phyloP scores from a whole-genome alignment of 306 rosid genomes.

The Quercus glauca region DNA sequence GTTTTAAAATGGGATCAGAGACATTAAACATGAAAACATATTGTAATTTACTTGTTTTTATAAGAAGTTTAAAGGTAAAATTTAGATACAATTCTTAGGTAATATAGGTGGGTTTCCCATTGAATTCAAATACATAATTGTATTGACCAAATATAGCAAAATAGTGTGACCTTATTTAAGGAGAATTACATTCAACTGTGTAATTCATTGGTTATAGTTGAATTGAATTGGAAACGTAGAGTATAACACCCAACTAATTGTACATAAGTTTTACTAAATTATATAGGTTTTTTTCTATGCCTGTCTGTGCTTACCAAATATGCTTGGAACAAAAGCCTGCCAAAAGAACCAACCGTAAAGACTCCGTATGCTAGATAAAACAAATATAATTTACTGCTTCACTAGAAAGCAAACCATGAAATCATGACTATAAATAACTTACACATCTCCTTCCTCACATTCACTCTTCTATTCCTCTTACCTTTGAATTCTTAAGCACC shows the following conservation, averaged over 20 bases:
- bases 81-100: no score
- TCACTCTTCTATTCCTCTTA: conserved; percentile 20
- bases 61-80: no score
- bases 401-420: conserved; percentile 47
- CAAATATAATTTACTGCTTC: conserved; percentile 22
- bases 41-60: background rate
- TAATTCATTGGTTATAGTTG: no score
- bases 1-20: background rate
- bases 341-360: conserved; percentile 47
- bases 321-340: conserved; percentile 40
- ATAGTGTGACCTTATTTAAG: no score
- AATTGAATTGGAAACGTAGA: no score
- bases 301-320: conserved; percentile 1
- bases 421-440: conserved; percentile 31
- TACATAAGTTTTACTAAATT: background rate
- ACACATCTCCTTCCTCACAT: conserved; percentile 3
- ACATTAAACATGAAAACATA: background rate
- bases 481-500: background rate
- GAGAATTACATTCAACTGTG: no score
- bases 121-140: no score
- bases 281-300: background rate
- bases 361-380: conserved; percentile 14
- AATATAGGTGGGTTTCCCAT: no score
- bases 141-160: no score
- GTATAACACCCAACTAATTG: no score